Conservation (phyloP, 805 yeast genomes). For the Wickerhamomyces pijperi region DNA sequence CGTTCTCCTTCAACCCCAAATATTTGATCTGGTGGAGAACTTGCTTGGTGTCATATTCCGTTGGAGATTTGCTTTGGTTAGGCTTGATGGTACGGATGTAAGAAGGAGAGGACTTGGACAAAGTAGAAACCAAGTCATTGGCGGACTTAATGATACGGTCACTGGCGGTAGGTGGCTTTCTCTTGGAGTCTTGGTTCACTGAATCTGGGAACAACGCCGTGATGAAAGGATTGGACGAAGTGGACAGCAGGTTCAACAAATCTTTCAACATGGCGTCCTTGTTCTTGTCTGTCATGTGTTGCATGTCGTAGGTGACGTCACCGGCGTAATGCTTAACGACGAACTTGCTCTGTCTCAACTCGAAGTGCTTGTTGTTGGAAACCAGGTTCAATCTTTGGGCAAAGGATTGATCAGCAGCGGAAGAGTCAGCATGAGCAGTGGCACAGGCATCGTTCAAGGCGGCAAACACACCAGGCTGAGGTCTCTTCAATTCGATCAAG, state of each 20-base stretch:
- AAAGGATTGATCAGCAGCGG: conserved; percentile 94
- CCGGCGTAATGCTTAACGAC: conserved; percentile 96
- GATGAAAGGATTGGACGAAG: conserved; percentile 60
- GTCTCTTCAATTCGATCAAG: conserved; percentile 83
- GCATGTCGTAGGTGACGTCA: conserved; percentile 87
- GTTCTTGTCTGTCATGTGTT: conserved; percentile 90
- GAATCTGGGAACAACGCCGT: conserved; percentile 47
- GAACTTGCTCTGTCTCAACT: conserved; percentile 77
- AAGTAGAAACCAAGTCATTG: conserved; percentile 76
- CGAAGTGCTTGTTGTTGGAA: conserved; percentile 75
- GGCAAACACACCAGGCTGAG: conserved; percentile 89
- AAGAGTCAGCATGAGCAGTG: conserved; percentile 95
- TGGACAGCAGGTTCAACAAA: conserved; percentile 63
- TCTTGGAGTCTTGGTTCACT: conserved; percentile 56
- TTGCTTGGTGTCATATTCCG: conserved; percentile 79
- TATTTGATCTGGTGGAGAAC: conserved; percentile 94
- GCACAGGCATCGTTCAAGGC: conserved; percentile 95
- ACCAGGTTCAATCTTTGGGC: conserved; percentile 85
- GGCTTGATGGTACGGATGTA: conserved; percentile 97
- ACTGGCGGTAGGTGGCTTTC: conserved; percentile 92
- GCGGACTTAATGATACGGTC: conserved; percentile 92
- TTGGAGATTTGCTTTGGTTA: conserved; percentile 82
- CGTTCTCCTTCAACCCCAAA: conserved; percentile 92
- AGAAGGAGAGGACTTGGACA: conserved; percentile 87
- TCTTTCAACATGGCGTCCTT: conserved; percentile 90